Base-by-base conservation (phyloP, 177 flowering plant genomes). In the Tripterygium wilfordii region DNA sequence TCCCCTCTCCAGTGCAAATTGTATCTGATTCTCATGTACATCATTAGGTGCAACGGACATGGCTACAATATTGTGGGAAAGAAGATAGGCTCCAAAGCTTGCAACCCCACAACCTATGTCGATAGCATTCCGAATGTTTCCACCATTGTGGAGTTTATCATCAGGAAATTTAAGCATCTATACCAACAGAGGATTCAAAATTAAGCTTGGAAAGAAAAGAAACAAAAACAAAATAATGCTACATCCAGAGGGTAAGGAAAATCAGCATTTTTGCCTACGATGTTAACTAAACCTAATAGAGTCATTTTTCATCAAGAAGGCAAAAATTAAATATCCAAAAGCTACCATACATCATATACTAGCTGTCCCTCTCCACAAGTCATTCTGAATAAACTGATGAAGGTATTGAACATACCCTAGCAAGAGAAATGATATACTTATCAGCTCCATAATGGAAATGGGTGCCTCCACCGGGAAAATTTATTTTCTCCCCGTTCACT, bases 31-130 rank as follows among this genome's bases (percentile, higher is more conserved):
- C 67, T 83, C 81, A 43, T 83, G 95, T 25, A 79, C 91, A 61
- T 86, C 96, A 58, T 86, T 86, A 31, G 96, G 95, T 2, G 95
- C 95, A 43, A 88, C 68, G 1, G 96, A 88, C 88, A 88, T 79
- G 12, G 96, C 78, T 51, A 81, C 66, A 17, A 88, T 74, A 57
- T 70, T 45, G 30, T 53, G 82, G 0, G 87, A 64, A 60, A 86
- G 83, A 35, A 86, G 82, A 66, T 86, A 83, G 0, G 96, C 96
- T 31, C 96, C 96, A 72, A 86, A 88, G 71, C 96, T 88, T 37
- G 96, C 96, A 63, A 88, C 96, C 20, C 96, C 96, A 71, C 96
- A 88, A 50, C 96, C 96, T 49, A 88, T 88, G 63, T 88, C 96
- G 45, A 88, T 76, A 58, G 83, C 87, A 55, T 66, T 80, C 19